Evolutionary conservation across 129 eudicot species (phyloP), one percentile per base, ranked within the genome.

Genomic region (Flaveria ramosissima): DNA sequence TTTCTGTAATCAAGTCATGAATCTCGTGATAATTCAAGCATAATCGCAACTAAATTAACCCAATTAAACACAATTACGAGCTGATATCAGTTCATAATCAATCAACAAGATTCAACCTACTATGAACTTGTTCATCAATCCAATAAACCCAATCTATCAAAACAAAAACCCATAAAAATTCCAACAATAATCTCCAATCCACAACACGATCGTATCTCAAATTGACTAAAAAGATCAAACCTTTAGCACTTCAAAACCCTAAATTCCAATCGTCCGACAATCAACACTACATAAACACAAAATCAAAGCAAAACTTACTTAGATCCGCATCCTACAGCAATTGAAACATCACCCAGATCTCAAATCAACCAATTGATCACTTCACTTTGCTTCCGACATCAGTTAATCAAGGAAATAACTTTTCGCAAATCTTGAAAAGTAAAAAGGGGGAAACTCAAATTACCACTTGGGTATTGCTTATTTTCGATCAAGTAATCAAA

Each of bases 271-370:
- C 69, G n/a, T 1, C 3, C 71, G n/a, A 71, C 45, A 77, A 19
- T 42, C 5, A 84, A 51, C 75, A 56, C n/a, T 27, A 30, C 48
- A 73, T 7, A 57, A 71, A 70, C 78, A 78, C 23, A 46, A 69
- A 80, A 79, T 12, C 60, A n/a, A 78, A 67, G 46, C 68, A n/a
- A 77, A 75, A 85, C 92, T 82, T 83, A 87, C 96, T 76, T 62
- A 84, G 86, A 86, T 83, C 83, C 55, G 67, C 81, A 74, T 74
- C 62, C 36, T 16, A 48, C 45, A 57, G 71, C 68, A 77, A 85
- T 70, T 50, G 71, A 81, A 36, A 79, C 70, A 66, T 39, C 13
- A 80, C 62, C 57, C 36, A 79, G 88, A 86, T 86, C 84, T 30
- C 59, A 60, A 73, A 87, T 66, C 83, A 48, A 77, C 69, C 6